phyloP scores from a whole-genome alignment of 2,329 filamentous ascomycete species.

The Alternaria tenuissima region DNA sequence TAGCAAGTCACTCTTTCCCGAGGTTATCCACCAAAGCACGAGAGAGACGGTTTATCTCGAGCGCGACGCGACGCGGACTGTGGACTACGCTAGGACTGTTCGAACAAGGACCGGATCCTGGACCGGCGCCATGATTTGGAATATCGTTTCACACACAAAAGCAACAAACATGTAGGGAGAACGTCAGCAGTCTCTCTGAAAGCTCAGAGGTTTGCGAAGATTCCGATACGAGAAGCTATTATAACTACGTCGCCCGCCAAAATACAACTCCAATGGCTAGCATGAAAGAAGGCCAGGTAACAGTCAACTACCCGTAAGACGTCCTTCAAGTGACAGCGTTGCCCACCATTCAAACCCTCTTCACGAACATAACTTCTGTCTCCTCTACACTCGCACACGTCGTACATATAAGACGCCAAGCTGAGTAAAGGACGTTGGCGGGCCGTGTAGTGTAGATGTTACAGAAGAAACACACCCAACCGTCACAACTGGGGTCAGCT shows the following conservation, averaged over 20 bases:
- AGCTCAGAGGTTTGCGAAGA: neutral
- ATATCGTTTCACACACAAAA: neutral
- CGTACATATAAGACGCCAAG: neutral
- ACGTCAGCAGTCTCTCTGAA: too few species aligned
- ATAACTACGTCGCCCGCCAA: neutral
- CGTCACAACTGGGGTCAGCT: neutral
- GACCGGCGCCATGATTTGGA: neutral
- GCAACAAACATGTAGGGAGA: neutral
- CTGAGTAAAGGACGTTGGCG: too few species aligned
- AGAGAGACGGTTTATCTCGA: neutral
- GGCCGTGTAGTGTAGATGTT: neutral
- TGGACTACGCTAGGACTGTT: neutral
- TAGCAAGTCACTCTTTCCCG: neutral
- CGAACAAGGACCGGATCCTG: neutral
- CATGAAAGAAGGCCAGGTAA: neutral
- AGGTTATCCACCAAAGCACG: neutral
- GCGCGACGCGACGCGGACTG: neutral
- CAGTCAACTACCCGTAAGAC: too few species aligned
- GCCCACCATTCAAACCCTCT: too few species aligned
- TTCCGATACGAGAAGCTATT: neutral
- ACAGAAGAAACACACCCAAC: neutral
- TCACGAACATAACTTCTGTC: neutral
- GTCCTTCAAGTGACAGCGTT: too few species aligned
- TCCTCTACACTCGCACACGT: neutral
- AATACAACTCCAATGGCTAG: neutral